These are phyloP conservation scores for Chlorella sp. DNA, from an alignment of 139 green algal species.

Conservation along the genomic window DNA sequence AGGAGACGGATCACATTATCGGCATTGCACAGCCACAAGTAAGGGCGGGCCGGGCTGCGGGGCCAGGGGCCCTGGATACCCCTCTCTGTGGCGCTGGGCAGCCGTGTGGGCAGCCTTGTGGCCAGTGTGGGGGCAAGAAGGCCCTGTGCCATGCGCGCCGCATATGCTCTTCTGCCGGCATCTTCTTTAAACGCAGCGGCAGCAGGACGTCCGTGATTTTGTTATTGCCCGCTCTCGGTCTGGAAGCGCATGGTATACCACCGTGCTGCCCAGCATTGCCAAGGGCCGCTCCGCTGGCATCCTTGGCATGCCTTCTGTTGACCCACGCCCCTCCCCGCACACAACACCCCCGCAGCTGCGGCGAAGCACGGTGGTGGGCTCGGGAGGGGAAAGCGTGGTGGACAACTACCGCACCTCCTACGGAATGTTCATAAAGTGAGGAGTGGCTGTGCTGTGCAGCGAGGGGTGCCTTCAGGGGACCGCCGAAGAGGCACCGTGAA, in stretches of 20 bases:
- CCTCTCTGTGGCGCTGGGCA: neutral
- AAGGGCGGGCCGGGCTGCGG: neutral
- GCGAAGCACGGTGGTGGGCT: conserved; percentile 79
- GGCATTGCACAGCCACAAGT: conserved; percentile 44
- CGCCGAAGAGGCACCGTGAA: too few relatives aligned
- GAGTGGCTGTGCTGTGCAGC: neutral
- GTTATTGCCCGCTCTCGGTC: neutral
- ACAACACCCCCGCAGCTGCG: conserved; percentile 61
- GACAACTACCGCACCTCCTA: conserved; percentile 80
- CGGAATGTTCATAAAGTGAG: conserved; percentile 67
- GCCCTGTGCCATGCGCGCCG: too few relatives aligned
- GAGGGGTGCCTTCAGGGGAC: too few relatives aligned
- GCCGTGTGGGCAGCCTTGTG: neutral
- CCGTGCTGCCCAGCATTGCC: neutral
- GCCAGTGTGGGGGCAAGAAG: neutral
- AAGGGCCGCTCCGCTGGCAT: neutral
- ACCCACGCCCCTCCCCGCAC: neutral
- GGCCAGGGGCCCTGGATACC: too few relatives aligned
- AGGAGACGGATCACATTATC: conserved; percentile 79
- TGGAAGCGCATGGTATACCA: neutral
- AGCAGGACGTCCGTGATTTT: too few relatives aligned
- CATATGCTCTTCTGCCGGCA: too few relatives aligned
- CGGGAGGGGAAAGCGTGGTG: conserved; percentile 56
- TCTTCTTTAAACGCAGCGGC: too few relatives aligned
- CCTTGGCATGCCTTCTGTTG: neutral